Conservation (phyloP, 352 stramenopile genomes). For the Phytophthora vignae region DNA sequence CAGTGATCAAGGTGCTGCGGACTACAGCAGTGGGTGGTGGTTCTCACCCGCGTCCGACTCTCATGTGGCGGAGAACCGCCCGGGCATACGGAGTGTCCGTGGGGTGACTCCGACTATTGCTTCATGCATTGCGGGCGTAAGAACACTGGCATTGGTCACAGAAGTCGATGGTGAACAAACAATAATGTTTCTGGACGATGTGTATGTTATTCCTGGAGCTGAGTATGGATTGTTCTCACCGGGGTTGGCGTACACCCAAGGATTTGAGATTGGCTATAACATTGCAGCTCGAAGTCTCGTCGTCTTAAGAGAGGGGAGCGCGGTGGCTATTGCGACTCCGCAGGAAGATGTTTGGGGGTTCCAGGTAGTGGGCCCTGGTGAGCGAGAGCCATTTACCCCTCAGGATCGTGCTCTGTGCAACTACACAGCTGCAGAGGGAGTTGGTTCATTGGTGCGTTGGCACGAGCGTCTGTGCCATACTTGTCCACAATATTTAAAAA, state of each 20-base stretch:
- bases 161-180: slow-evolving; percentile 11
- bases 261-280: slow-evolving; percentile 11
- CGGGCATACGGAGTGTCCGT: neutral
- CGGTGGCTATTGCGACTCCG: neutral
- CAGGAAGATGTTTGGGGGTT: slow-evolving; percentile 11
- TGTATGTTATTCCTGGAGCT: slow-evolving; percentile 8
- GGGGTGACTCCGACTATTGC: neutral
- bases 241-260: slow-evolving; percentile 7
- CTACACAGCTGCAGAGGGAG: too few species aligned
- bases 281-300: neutral
- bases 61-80: slow-evolving; percentile 7
- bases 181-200: slow-evolving; percentile 10
- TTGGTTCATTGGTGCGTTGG: too few species aligned
- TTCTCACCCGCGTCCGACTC: slow-evolving; percentile 14
- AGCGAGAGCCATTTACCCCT: too few species aligned
- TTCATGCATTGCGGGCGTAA: too few species aligned
- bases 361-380: neutral
- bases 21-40: too few species aligned
- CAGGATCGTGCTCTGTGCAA: too few species aligned
- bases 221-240: too few species aligned
- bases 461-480: too few species aligned
- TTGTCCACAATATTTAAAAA: too few species aligned
- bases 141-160: too few species aligned
- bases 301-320: slow-evolving; percentile 2
- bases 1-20: too few species aligned